These are phyloP conservation scores for Thelonectria olida DNA, from an alignment of 2,329 filamentous ascomycete species.

Conservation along the genomic window DNA sequence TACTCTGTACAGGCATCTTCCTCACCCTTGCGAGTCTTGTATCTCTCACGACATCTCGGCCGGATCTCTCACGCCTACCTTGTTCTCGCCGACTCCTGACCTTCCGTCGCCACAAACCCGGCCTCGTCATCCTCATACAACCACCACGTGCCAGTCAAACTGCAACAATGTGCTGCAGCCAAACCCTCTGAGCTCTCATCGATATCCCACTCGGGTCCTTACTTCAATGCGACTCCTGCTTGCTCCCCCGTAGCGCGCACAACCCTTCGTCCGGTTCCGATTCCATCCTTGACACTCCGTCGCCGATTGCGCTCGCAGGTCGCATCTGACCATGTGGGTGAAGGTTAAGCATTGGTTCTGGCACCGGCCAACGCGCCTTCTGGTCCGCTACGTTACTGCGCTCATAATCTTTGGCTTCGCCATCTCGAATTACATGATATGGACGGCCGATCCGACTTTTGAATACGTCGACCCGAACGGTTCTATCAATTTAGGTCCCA, in stretches of 20 bases:
- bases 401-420: conserved; percentile 38
- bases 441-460: conserved; percentile 41
- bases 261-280: conserved; percentile 23
- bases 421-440: conserved; percentile 44
- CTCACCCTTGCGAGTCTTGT: background rate
- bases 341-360: conserved; percentile 39
- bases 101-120: conserved; percentile 10
- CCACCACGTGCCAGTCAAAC: background rate
- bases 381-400: conserved; percentile 41
- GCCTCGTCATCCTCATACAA: conserved; percentile 15
- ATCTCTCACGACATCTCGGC: background rate
- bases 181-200: conserved; percentile 29
- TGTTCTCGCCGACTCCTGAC: background rate
- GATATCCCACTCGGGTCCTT: conserved; percentile 8
- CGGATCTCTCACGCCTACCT: conserved; percentile 3
- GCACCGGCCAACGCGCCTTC: conserved; percentile 41
- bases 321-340: conserved; percentile 36
- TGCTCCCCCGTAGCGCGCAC: conserved; percentile 35
- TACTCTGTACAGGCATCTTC: background rate
- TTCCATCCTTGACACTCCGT: conserved; percentile 15
- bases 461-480: conserved; percentile 34
- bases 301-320: conserved; percentile 14
- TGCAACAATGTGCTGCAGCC: conserved; percentile 32
- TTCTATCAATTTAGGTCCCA: conserved; percentile 35
- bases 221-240: conserved; percentile 36